Conservation (phyloP, 163 green algal genomes). For the Scenedesmus sp. region DNA sequence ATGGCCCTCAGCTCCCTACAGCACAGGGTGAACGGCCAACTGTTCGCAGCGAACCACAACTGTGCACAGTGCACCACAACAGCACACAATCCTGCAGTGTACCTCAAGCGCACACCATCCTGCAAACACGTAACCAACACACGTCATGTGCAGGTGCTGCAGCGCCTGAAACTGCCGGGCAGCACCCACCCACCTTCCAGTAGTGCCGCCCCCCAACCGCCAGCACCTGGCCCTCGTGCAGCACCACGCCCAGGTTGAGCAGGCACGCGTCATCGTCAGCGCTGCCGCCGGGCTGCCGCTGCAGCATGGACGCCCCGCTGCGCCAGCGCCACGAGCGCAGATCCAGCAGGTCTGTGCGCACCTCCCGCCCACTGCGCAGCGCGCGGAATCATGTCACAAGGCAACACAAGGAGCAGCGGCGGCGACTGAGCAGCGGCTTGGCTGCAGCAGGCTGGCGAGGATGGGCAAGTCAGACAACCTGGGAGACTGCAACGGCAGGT, state of each 20-base stretch:
- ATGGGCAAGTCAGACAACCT: too few relatives aligned
- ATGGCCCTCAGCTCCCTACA: too few relatives aligned
- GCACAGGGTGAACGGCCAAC: too few relatives aligned
- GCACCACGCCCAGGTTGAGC: background rate
- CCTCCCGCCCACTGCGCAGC: background rate
- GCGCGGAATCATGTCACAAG: background rate
- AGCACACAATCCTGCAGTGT: too few relatives aligned
- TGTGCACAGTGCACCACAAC: background rate
- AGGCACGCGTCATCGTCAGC: background rate
- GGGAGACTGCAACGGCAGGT: too few relatives aligned
- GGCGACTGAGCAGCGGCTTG: too few relatives aligned
- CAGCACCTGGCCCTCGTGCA: background rate
- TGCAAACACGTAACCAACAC: too few relatives aligned
- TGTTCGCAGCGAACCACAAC: too few relatives aligned
- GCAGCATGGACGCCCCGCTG: background rate
- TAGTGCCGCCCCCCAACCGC: background rate
- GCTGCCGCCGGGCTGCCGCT: background rate
- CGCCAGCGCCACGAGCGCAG: slow-evolving; percentile 33
- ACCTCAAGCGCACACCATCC: too few relatives aligned
- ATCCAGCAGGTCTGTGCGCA: slow-evolving; percentile 18
- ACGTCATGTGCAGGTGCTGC: background rate
- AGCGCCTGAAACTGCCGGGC: background rate
- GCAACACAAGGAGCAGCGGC: too few relatives aligned
- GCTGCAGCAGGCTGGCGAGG: too few relatives aligned
- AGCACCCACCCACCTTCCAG: background rate